A percentile compares a stretch with the other conserved stretches of the same genome.
phyloP scores from a whole-genome alignment of 305 asterid species.

The Coffea humblotiana region DNA sequence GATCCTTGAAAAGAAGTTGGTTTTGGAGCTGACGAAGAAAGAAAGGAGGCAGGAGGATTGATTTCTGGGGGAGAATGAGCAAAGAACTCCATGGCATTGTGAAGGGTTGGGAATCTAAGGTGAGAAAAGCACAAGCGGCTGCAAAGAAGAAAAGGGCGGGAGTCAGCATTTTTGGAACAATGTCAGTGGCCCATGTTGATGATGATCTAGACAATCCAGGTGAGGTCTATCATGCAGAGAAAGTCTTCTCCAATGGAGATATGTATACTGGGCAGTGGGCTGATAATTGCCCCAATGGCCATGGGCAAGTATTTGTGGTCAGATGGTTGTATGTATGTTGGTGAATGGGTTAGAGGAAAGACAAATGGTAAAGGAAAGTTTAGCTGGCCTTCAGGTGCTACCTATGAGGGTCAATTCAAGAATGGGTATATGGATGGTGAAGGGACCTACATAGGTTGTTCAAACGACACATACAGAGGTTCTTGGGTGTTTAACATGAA shows the following conservation, averaged over 20 bases:
- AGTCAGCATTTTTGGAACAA: constrained; percentile 51
- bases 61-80: constrained; percentile 50
- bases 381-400: constrained; percentile 94
- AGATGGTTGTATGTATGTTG: constrained; percentile 92
- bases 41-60: constrained; percentile 20
- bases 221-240: constrained; percentile 58
- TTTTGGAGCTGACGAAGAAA: constrained; percentile 12
- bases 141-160: constrained; percentile 40
- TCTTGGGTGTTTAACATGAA: constrained; percentile 63
- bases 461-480: constrained; percentile 65
- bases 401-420: constrained; percentile 88
- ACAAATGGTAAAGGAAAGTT: constrained; percentile 72
- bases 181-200: constrained; percentile 95
- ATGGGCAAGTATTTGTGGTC: constrained; percentile 86
- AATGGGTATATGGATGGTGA: constrained; percentile 85
- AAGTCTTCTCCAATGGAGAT: constrained; percentile 63
- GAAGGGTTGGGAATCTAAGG: constrained; percentile 64
- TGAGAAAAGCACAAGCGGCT: constrained; percentile 54
- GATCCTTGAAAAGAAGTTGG: constrained; percentile 42
- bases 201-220: constrained; percentile 48
- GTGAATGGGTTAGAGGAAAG: constrained; percentile 73
- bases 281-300: constrained; percentile 59
- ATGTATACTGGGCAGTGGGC: constrained; percentile 82
- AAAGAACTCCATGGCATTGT: constrained; percentile 70
- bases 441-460: constrained; percentile 70